These are phyloP conservation scores for Hymenoscyphus scutula DNA, from an alignment of 2,329 filamentous ascomycete genomes.

Conservation along the genomic window DNA sequence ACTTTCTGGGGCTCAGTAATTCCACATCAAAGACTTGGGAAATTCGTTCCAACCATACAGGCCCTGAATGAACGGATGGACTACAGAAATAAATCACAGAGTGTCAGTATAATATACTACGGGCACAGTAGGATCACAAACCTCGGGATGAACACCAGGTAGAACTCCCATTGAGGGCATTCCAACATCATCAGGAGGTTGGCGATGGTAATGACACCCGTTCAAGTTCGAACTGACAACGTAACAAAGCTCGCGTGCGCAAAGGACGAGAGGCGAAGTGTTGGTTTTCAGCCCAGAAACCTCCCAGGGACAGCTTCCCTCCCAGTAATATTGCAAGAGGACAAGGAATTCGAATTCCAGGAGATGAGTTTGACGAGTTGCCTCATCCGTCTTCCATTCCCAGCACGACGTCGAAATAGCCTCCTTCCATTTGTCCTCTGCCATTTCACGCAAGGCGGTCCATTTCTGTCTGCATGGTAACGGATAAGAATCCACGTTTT, in stretches of 20 bases:
- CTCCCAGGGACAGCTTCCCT: neutral
- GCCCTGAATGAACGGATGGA: neutral
- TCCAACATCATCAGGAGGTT: constrained; percentile 2
- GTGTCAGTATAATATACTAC: neutral
- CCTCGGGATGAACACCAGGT: neutral
- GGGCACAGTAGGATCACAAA: neutral
- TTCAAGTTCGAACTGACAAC: neutral
- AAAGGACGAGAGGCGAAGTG: neutral
- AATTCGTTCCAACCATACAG: neutral
- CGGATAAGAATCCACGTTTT: neutral
- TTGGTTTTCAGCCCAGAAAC: neutral
- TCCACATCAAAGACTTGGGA: neutral
- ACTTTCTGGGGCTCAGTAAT: neutral
- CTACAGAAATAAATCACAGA: neutral
- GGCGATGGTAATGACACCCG: neutral
- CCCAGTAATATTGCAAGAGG: neutral
- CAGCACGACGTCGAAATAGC: neutral
- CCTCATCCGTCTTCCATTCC: neutral
- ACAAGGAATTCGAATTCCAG: neutral
- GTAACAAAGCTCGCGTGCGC: neutral
- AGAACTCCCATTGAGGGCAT: neutral
- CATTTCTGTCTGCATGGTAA: neutral
- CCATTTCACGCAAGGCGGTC: neutral
- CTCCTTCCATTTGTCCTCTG: neutral
- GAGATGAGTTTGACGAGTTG: neutral